Base-by-base conservation (phyloP, 805 yeast species). In the Yamadazyma nakazawae region DNA sequence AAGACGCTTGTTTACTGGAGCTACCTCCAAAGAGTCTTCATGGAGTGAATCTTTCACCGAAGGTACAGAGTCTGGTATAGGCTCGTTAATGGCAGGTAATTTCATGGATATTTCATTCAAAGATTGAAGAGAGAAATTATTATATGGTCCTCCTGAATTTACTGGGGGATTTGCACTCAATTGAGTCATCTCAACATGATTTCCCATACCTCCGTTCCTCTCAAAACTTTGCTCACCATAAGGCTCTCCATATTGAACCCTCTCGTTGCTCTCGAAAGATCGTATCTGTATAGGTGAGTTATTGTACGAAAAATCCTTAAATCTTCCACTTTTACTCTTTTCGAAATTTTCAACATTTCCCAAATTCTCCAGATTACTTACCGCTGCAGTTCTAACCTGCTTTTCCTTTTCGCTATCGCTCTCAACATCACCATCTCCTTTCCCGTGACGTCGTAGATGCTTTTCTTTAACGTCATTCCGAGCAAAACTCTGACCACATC, bases 391-490 rank as follows among this genome's bases (percentile, higher is more conserved):
- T n/a, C 9, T 30, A 12, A 17, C 10, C 30, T 21, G 21, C 7
- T 21, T 18, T 16, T 12, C 39, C 30, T 37, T 37, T 2, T 37
- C 39, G 36, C 30, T 38, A 39, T 42, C 50, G 18, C 30, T 3
- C 3, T 41, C 40, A n/a, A 32, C 5, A 30, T 18, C 40, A 12
- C n/a, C 12, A 37, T 18, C 36, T 25, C 30, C 31, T 12, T n/a
- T 31, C 1, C 40, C 14, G 43, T 60, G 63, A 16, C 61, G 50
- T 34, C 39, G 48, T 34, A 52, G 47, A 34, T 60, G 65, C 40
- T 58, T 59, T 17, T 59, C 62, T 37, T 46, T 49, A 2, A 59
- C 56, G 41, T 60, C 64, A 21, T 51, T 57, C 26, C 64, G 46
- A 10, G 50, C 39, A 41, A 60, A 60, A 11, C 34, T 36, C 26